phyloP scores from a whole-genome alignment of 2,329 filamentous ascomycete species.

The Hypoxylon sp. region DNA sequence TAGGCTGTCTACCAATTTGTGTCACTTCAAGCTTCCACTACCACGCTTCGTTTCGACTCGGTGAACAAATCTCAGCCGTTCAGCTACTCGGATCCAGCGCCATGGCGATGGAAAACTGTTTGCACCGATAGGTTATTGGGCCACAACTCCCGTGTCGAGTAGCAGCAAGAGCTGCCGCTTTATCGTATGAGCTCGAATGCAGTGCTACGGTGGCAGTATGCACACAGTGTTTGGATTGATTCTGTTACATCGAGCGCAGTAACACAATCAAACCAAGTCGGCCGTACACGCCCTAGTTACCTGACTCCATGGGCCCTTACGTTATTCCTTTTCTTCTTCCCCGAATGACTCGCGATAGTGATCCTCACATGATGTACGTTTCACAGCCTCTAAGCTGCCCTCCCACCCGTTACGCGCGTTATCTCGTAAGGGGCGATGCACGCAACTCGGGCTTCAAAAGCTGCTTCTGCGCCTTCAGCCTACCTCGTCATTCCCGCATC shows the following conservation, averaged over 20 bases:
- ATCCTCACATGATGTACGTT: conserved; percentile 2
- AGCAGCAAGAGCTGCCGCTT: not conserved
- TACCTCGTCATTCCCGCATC: not conserved
- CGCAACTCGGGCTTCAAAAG: not conserved
- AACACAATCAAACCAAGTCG: not conserved
- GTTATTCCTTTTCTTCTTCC: not conserved
- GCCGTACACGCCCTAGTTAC: not conserved
- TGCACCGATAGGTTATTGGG: not conserved
- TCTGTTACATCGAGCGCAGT: conserved; percentile 7
- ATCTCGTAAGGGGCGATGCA: conserved; percentile 5
- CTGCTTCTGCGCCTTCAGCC: not conserved
- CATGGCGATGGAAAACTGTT: conserved; percentile 15
- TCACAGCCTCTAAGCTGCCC: not conserved
- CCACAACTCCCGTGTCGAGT: conserved; percentile 10
- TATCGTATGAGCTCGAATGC: not conserved
- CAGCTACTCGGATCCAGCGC: conserved; percentile 11
- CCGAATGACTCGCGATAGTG: conserved; percentile 1
- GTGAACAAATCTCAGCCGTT: conserved; percentile 2
- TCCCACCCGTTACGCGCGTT: not conserved
- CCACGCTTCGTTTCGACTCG: not conserved
- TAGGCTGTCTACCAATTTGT: conserved; percentile 10
- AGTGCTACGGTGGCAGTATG: not conserved
- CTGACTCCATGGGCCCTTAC: not conserved
- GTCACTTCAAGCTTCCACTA: conserved; percentile 5
- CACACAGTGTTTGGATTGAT: not conserved